Conservation (phyloP, 176 grass and related monocot species). For the Paspalum notatum region DNA sequence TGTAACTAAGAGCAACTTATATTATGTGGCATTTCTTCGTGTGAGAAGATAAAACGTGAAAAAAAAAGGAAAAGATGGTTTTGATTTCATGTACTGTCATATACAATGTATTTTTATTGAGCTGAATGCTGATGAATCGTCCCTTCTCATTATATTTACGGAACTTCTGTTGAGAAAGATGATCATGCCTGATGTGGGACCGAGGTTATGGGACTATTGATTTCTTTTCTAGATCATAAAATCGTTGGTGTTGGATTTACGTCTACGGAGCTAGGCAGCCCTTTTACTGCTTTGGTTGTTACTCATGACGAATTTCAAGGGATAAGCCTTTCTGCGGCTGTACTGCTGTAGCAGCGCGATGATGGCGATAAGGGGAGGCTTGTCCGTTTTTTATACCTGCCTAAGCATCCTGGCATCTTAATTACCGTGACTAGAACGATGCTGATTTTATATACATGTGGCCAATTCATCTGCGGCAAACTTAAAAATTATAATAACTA, state of each 20-base stretch:
- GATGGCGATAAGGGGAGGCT: too few species aligned
- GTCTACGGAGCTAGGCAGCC: too few species aligned
- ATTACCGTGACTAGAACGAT: too few species aligned
- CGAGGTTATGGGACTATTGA: background rate
- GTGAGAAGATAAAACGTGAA: conserved; percentile 28
- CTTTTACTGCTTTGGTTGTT: background rate
- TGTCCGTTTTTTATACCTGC: too few species aligned
- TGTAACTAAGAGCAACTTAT: conserved; percentile 45
- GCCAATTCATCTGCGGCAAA: too few species aligned
- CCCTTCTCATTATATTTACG: background rate
- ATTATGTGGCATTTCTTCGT: conserved; percentile 16
- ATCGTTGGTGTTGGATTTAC: background rate
- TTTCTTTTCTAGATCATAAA: too few species aligned
- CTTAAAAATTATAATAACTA: too few species aligned
- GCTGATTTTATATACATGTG: too few species aligned
- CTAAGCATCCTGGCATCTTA: too few species aligned
- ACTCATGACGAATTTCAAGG: background rate
- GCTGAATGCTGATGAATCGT: background rate
- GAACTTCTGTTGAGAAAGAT: background rate
- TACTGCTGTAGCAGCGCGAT: background rate
- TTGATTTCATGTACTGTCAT: background rate
- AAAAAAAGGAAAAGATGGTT: background rate
- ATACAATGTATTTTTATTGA: background rate
- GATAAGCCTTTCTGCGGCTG: background rate
- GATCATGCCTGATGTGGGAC: background rate